Evolutionary conservation across 257 asterid species (phyloP).

Genomic region (Solanum ossicruentum): DNA sequence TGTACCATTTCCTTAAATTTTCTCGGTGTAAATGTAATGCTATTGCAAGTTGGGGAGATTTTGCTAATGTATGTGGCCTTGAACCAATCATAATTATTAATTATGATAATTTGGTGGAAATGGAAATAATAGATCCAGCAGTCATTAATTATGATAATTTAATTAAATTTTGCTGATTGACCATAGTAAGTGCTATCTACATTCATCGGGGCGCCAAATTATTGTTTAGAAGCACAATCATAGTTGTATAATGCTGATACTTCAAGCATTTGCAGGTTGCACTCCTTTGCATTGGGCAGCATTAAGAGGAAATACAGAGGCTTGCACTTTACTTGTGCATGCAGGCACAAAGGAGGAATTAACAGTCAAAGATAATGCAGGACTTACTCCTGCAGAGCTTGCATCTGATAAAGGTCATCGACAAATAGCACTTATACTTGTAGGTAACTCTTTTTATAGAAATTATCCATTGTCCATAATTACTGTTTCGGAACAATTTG

Average conservation of each 20-base stretch:
- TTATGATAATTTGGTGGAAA: not conserved
- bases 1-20: not conserved
- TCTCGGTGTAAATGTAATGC: not conserved
- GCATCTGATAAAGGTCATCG: conserved; percentile 98
- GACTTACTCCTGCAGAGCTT: conserved; percentile 78
- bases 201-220: not conserved
- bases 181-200: not conserved
- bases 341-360: conserved; percentile 82
- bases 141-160: not conserved
- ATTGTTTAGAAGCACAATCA: not conserved
- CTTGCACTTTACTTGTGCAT: conserved; percentile 84
- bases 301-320: conserved; percentile 78
- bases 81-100: not conserved
- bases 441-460: conserved; percentile 42
- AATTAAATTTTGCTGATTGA: not conserved
- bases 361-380: conserved; percentile 62
- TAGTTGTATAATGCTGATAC: not conserved
- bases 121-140: not conserved
- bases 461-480: not conserved
- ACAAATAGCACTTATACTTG: conserved; percentile 77
- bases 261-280: conserved; percentile 45
- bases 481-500: not conserved
- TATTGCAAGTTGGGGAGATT: not conserved
- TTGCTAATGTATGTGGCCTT: not conserved
- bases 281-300: conserved; percentile 99